Base-by-base conservation (phyloP, 352 stramenopile species). In the Phytophthora litchii region DNA sequence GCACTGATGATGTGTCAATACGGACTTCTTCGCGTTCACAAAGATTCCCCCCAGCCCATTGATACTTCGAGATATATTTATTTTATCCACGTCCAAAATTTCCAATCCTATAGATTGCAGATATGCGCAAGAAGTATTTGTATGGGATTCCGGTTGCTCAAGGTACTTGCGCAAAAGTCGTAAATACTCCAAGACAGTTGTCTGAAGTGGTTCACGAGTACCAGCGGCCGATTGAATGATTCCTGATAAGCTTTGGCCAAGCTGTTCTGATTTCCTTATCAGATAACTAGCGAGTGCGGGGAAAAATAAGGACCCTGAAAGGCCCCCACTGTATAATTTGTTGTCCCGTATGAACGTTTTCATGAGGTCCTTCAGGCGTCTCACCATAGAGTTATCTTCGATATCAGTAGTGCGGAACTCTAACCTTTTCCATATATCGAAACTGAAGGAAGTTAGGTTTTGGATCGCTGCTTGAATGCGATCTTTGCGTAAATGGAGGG, bases 381-480 rank as follows among this genome's bases (percentile, higher is more conserved):
- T 62, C 44, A 56, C 16, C 59, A 67, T 58, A 12, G 20, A 67
- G 4, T 40, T 14, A 42, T 63, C 44, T 47, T 62, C 42, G 16
- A 67, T 29, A 44, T 67, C 59, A 7, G 35, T 36, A 32, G 38
- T 52, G n/a, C 52, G 52, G 16, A 67, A 53, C 17, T 67, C 52
- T 41, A 67, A 31, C 23, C 51, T 36, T 46, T 67, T 67, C 59
- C 59, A 67, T n/a, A 62, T 51, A 13, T 67, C 59, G 23, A 67
- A 61, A 16, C 44, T 63, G 21, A 67, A 52, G n/a, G 43, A 52
- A 11, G 59, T 58, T 23, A 67, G 32, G 37, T 67, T 67, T 19
- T 56, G 42, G 5, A 56, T 48, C 19, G 45, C 51, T 32, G 59
- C 59, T 53, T 63, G 42, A 31, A 67, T 56, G 4, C 59, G 59